Base-by-base conservation (phyloP, 2,329 filamentous ascomycete genomes). In the Pyrenophora graminea region DNA sequence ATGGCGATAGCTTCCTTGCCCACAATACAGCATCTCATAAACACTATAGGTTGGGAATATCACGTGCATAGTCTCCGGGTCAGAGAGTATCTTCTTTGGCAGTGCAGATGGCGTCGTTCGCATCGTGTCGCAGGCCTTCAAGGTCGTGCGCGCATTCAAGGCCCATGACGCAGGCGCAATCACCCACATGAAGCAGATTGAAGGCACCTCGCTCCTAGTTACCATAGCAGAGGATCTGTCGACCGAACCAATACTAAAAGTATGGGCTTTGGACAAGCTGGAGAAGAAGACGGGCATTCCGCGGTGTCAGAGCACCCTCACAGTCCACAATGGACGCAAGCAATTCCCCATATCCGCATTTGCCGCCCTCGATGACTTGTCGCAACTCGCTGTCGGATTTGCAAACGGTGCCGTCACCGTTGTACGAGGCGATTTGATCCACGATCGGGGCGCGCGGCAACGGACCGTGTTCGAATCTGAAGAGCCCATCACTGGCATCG, bases 301-400 rank as follows among this genome's bases (percentile, higher is more conserved):
- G 13, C 90, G 87, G 33, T 97, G 94, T 70, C 81, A 96, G 60
- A 96, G 90, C 68, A 94, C 88, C 1, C 77, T 97, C 44, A 85
- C 82, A 18, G 88, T 99, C 59, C 89, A 91, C 70, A 97, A 97
- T 77, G 91, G 89, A 34, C 85, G 90, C 70, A 91, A 93, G 70
- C 91, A 89, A 63, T 97, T 97, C 73, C 94, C 94, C n/a, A 89
- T 97, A 56, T 95, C 91, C 7, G 91, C 93, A 1, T 94, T 99
- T 64, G 84, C 91, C 10, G 88, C 90, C 0, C 85, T 94, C 23
- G 88, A 91, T 41, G 92, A 97, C 73, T 79, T 99, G 19, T 90
- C 90, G 4, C 94, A 99, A 76, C 84, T 97, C 23, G 94, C 93
- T 3, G 89, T 97, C 6, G 95, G 94, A 4, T 99, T 99, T 70